A percentile compares a stretch with the other conserved stretches of the same genome.
These are phyloP conservation scores for Stylonectria norvegica DNA, from an alignment of 2,329 filamentous ascomycete species.

Conservation along the genomic window DNA sequence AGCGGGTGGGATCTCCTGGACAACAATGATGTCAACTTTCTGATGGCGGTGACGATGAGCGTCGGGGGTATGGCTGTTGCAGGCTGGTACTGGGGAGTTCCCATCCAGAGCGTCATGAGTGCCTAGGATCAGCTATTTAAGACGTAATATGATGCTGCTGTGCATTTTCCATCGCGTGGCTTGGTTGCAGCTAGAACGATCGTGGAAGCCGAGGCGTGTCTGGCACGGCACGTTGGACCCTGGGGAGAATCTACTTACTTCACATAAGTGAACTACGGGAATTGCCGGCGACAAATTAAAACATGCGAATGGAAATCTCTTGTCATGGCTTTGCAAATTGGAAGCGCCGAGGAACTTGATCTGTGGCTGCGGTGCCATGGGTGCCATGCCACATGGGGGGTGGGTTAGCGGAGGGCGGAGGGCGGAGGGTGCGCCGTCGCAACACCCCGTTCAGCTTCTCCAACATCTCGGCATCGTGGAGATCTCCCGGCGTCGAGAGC, in stretches of 20 bases:
- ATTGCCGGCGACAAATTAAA: too few species aligned
- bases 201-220: too few species aligned
- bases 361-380: too few species aligned
- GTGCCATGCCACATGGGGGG: too few species aligned
- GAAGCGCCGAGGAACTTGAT: too few species aligned
- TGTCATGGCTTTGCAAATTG: too few species aligned
- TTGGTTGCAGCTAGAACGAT: not conserved
- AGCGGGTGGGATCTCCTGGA: conserved; percentile 73
- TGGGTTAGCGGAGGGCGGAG: too few species aligned
- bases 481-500: conserved; percentile 3
- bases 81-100: conserved; percentile 58
- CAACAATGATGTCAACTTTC: conserved; percentile 92
- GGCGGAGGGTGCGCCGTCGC: too few species aligned
- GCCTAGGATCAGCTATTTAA: conserved; percentile 21
- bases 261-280: too few species aligned
- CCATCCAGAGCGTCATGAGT: conserved; percentile 43
- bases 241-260: too few species aligned
- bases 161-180: conserved; percentile 2
- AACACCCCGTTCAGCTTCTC: conserved; percentile 4
- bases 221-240: too few species aligned
- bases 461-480: conserved; percentile 6
- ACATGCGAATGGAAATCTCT: too few species aligned
- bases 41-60: conserved; percentile 85
- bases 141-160: conserved; percentile 23
- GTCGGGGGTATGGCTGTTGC: conserved; percentile 68